Conservation (phyloP, 495 filamentous ascomycete species). For the Viridothelium virens region DNA sequence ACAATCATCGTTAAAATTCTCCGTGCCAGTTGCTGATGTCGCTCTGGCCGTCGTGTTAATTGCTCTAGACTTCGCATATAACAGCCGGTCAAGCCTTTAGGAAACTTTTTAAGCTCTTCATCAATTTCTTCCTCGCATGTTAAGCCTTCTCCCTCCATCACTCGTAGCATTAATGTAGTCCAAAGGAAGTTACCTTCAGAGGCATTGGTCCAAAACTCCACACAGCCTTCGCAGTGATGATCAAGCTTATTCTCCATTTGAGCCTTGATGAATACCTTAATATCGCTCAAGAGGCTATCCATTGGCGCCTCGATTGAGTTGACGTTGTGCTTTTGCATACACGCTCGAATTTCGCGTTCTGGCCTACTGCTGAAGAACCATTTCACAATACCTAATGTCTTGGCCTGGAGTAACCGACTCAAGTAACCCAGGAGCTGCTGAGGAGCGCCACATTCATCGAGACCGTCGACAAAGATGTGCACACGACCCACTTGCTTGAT, state of each 20-base stretch:
- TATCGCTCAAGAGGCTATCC: conserved; percentile 26
- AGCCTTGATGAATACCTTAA: conserved; percentile 20
- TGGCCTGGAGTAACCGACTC: conserved; percentile 16
- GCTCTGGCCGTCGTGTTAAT: conserved; percentile 11
- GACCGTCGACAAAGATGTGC: conserved; percentile 31
- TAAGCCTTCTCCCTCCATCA: conserved; percentile 22
- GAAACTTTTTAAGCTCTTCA: conserved; percentile 26
- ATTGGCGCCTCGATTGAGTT: conserved; percentile 20
- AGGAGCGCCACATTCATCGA: conserved; percentile 32
- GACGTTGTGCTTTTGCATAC: conserved; percentile 16
- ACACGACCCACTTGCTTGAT: conserved; percentile 25
- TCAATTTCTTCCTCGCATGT: conserved; percentile 26
- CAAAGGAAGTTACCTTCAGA: conserved; percentile 33
- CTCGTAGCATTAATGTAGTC: conserved; percentile 25
- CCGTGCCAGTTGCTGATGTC: conserved; percentile 20
- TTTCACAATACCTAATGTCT: conserved; percentile 30
- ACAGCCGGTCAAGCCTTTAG: conserved; percentile 27
- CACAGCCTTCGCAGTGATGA: conserved; percentile 18
- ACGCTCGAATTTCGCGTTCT: conserved; percentile 24
- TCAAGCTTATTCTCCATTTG: conserved; percentile 4
- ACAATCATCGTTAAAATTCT: conserved; percentile 28
- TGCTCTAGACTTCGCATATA: conserved; percentile 25
- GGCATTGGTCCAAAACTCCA: conserved; percentile 9
- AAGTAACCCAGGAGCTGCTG: conserved; percentile 16
- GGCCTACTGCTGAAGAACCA: conserved; percentile 35